phyloP scores from a whole-genome alignment of 2,329 filamentous ascomycete species.

The Arthrobotrys pseudoclavata region DNA sequence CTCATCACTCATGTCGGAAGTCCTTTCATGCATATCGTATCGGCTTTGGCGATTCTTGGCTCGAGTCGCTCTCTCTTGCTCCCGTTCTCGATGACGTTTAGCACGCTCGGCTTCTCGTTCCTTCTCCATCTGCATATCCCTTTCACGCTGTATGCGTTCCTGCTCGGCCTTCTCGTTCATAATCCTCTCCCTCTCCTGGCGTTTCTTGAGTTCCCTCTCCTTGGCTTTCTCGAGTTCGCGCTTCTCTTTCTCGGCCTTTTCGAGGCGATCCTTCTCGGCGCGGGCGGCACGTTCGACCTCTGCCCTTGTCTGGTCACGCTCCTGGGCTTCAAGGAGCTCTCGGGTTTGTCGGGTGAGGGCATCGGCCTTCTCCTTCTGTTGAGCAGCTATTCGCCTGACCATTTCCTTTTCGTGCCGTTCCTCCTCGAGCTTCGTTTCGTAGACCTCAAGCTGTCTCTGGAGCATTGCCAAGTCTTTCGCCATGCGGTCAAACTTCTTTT shows the following conservation, averaged over 20 bases:
- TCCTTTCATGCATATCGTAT: conserved; percentile 49
- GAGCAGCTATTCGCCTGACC: conserved; percentile 50
- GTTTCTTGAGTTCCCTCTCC: conserved; percentile 56
- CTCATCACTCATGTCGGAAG: conserved; percentile 52
- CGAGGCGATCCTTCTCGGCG: conserved; percentile 52
- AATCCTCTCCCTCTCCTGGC: conserved; percentile 41
- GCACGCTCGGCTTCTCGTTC: conserved; percentile 44
- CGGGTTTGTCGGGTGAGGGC: conserved; percentile 42
- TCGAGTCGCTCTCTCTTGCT: conserved; percentile 30
- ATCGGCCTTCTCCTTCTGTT: conserved; percentile 54
- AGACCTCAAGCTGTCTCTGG: conserved; percentile 42
- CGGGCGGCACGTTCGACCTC: conserved; percentile 56
- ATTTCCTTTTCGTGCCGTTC: conserved; percentile 52
- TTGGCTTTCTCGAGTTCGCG: conserved; percentile 51
- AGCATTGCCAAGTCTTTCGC: conserved; percentile 48
- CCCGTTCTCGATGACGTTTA: conserved; percentile 52
- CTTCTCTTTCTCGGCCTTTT: conserved; percentile 39
- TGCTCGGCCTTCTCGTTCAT: conserved; percentile 57
- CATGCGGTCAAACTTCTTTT: conserved; percentile 59
- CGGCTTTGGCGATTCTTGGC: conserved; percentile 49
- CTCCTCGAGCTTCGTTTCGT: conserved; percentile 29
- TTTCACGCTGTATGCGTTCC: conserved; percentile 55
- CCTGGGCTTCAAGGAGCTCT: conserved; percentile 54
- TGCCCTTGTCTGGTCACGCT: conserved; percentile 57
- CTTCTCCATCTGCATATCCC: conserved; percentile 52